These are phyloP conservation scores for Suillus occidentalis DNA, from an alignment of 768 basidiomycete species.

Conservation along the genomic window DNA sequence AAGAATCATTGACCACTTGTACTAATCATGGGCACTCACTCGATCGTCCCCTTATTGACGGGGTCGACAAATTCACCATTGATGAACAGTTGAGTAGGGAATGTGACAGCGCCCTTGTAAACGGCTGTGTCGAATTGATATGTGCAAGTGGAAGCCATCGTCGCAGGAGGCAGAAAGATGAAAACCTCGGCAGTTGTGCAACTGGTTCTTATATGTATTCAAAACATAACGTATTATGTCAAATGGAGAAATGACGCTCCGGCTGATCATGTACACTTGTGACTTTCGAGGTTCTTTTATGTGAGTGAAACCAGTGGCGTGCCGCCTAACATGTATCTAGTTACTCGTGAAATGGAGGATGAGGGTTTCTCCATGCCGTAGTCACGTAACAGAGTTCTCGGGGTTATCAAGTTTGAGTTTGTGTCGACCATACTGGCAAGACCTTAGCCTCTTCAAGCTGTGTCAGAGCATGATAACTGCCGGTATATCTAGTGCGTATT, in stretches of 20 bases:
- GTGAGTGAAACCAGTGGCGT: background rate
- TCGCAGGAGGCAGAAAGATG: background rate
- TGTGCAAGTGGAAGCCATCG: constrained; percentile 37
- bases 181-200: background rate
- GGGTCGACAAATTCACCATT: constrained; percentile 39
- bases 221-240: background rate
- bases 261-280: background rate
- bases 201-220: background rate
- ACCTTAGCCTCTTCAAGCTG: background rate
- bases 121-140: constrained; percentile 51
- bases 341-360: background rate
- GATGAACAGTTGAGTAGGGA: constrained; percentile 71
- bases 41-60: constrained; percentile 9
- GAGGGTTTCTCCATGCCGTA: background rate
- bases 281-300: background rate
- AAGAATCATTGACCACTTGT: background rate
- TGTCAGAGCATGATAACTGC: background rate
- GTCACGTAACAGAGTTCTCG: background rate
- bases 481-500: too few species aligned
- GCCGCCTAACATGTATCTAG: background rate
- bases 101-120: constrained; percentile 50
- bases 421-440: background rate
- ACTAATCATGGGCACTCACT: constrained; percentile 3
- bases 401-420: background rate
- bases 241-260: too few species aligned